A percentile compares a stretch with the other conserved stretches of the same genome.
Evolutionary conservation across 1,139 yeast species (phyloP).

Genomic region (Geotrichum carabidarum): DNA sequence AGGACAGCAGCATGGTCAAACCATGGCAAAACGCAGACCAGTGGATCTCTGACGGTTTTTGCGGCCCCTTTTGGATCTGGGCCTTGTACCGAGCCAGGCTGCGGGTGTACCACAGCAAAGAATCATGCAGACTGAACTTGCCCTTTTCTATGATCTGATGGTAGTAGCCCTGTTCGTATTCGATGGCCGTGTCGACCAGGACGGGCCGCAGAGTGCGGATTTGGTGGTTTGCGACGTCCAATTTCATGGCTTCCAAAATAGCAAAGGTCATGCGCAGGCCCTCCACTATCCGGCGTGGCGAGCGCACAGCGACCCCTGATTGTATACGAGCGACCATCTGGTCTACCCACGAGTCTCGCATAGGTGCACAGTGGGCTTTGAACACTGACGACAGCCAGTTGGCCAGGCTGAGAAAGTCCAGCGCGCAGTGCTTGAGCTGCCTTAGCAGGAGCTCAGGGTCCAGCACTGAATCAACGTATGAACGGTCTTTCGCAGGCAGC

Average conservation of each 20-base stretch:
- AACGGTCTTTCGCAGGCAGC: constrained; percentile 65
- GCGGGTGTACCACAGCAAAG: constrained; percentile 61
- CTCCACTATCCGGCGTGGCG: constrained; percentile 57
- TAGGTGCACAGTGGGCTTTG: constrained; percentile 88
- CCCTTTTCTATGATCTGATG: constrained; percentile 62
- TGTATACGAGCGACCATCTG: constrained; percentile 71
- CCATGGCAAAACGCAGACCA: constrained; percentile 41
- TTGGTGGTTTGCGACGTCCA: constrained; percentile 93
- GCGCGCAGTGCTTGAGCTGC: constrained; percentile 62
- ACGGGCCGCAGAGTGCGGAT: constrained; percentile 81
- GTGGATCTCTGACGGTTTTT: constrained; percentile 2
- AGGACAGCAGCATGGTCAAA: constrained; percentile 59
- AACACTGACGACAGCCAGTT: constrained; percentile 68
- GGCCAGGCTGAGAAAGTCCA: constrained; percentile 66
- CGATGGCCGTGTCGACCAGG: constrained; percentile 85
- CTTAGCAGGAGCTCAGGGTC: constrained; percentile 75
- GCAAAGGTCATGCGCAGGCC: constrained; percentile 78
- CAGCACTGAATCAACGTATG: constrained; percentile 63
- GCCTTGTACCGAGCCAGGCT: constrained; percentile 6
- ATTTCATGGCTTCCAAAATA: constrained; percentile 90
- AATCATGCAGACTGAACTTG: constrained; percentile 60
- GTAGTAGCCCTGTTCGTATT: constrained; percentile 85
- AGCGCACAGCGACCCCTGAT: constrained; percentile 52
- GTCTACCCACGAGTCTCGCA: constrained; percentile 88
- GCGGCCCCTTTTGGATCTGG: background rate